Percentiles rank a stretch among this genome's conserved stretches.
phyloP scores from a whole-genome alignment of 1,284 basidiomycete genomes.

The Ustilago bromivora region DNA sequence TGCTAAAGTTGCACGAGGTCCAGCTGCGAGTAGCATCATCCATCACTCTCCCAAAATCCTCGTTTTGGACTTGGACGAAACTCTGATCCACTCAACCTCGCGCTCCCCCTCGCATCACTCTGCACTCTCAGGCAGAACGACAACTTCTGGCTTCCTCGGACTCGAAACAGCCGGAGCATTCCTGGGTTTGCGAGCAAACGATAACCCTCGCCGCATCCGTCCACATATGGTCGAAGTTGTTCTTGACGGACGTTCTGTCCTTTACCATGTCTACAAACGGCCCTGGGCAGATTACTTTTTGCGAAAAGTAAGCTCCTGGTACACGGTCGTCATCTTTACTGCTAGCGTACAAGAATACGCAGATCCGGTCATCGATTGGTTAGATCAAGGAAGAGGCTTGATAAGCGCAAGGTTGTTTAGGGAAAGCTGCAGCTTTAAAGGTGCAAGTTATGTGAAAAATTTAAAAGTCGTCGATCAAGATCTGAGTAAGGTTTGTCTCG shows the following conservation, averaged over 20 bases:
- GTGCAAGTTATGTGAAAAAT: slow-evolving; percentile 95
- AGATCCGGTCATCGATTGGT: slow-evolving; percentile 99
- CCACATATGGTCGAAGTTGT: slow-evolving; percentile 96
- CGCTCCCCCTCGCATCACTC: slow-evolving; percentile 73
- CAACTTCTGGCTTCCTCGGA: slow-evolving; percentile 53
- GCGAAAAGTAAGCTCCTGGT: slow-evolving; percentile 87
- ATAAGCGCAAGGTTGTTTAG: slow-evolving; percentile 89
- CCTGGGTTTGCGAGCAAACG: slow-evolving; percentile 61
- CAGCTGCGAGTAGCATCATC: slow-evolving; percentile 53
- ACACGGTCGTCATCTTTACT: slow-evolving; percentile 98
- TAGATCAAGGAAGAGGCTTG: slow-evolving; percentile 88
- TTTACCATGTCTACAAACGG: slow-evolving; percentile 98
- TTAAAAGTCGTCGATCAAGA: slow-evolving; percentile 87
- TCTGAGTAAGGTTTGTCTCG: slow-evolving; percentile 87
- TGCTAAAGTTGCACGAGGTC: slow-evolving; percentile 36
- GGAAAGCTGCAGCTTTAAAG: slow-evolving; percentile 92
- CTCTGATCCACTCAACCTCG: slow-evolving; percentile 95
- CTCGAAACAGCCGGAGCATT: slow-evolving; percentile 58
- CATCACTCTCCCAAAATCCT: slow-evolving; percentile 68
- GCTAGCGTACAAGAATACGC: slow-evolving; percentile 99
- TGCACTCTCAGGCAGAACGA: slow-evolving; percentile 21
- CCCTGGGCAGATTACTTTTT: slow-evolving; percentile 81
- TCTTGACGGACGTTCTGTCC: slow-evolving; percentile 85
- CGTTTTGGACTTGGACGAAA: slow-evolving; percentile 93
- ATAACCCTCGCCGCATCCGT: slow-evolving; percentile 72